Percentiles rank a stretch among this genome's conserved stretches.
These are phyloP conservation scores for Russula virescens DNA, from an alignment of 768 basidiomycete species.

Conservation along the genomic window DNA sequence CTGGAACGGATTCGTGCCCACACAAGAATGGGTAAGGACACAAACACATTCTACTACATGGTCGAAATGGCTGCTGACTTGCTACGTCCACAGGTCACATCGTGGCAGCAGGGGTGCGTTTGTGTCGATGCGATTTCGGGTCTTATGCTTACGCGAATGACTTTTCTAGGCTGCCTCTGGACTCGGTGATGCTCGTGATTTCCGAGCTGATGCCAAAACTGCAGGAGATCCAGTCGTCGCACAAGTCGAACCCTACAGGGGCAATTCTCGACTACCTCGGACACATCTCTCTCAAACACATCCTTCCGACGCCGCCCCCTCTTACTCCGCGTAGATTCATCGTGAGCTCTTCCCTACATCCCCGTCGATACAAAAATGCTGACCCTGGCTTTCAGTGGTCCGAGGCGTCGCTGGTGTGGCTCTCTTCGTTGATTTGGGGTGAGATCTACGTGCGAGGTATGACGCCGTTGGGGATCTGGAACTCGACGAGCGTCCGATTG, in stretches of 20 bases:
- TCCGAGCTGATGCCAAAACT: conserved; percentile 84
- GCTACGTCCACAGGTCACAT: conserved; percentile 55
- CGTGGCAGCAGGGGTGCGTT: conserved; percentile 92
- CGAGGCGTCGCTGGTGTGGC: conserved; percentile 85
- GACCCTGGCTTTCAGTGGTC: conserved; percentile 66
- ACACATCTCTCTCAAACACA: conserved; percentile 58
- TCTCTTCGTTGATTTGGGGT: conserved; percentile 92
- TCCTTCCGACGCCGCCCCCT: conserved; percentile 66
- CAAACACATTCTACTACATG: background rate
- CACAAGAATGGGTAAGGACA: conserved; percentile 87
- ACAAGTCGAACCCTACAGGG: conserved; percentile 54
- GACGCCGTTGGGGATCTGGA: conserved; percentile 86
- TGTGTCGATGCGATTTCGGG: background rate
- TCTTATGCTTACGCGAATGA: background rate
- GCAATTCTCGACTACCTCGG: conserved; percentile 73
- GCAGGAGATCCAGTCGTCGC: conserved; percentile 70
- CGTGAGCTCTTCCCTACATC: conserved; percentile 38
- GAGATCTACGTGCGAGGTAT: conserved; percentile 89
- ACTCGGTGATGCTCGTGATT: conserved; percentile 80
- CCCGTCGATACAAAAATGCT: conserved; percentile 1
- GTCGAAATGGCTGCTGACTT: background rate
- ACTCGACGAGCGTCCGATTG: conserved; percentile 78
- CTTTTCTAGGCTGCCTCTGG: conserved; percentile 68
- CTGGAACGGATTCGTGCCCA: conserved; percentile 89
- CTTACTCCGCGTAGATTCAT: conserved; percentile 68